Percentiles rank a stretch among this genome's conserved stretches.
phyloP scores from a whole-genome alignment of 2,329 filamentous ascomycete genomes.

The Cordyceps javanica region DNA sequence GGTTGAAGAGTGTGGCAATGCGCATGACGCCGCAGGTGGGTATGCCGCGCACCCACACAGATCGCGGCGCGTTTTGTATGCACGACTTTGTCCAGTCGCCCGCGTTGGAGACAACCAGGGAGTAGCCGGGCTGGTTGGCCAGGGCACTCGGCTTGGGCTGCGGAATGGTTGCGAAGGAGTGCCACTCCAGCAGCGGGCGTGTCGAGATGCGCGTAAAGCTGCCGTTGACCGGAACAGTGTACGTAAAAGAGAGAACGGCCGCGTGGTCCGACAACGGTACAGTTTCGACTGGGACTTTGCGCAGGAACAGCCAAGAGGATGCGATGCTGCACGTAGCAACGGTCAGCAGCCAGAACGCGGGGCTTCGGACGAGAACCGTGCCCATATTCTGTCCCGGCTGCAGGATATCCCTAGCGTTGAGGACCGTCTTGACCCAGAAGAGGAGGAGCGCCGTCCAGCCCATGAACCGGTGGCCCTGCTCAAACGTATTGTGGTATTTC shows the following conservation, averaged over 20 bases:
- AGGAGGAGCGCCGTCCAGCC: conserved; percentile 63
- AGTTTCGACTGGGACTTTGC: conserved; percentile 58
- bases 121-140: conserved; percentile 45
- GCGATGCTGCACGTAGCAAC: conserved; percentile 59
- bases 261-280: conserved; percentile 68
- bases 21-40: conserved; percentile 63
- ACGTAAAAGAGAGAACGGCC: conserved; percentile 62
- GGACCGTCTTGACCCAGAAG: conserved; percentile 58
- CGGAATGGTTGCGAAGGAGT: conserved; percentile 70
- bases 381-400: conserved; percentile 29
- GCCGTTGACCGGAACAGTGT: conserved; percentile 48
- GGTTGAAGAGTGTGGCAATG: conserved; percentile 59
- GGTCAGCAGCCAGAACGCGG: conserved; percentile 61
- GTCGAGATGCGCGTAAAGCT: conserved; percentile 50
- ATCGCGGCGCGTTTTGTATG: conserved; percentile 54
- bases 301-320: conserved; percentile 67
- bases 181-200: conserved; percentile 63
- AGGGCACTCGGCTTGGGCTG: conserved; percentile 46
- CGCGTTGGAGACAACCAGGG: conserved; percentile 63
- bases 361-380: conserved; percentile 29
- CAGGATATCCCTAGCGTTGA: conserved; percentile 44
- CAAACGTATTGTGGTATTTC: conserved; percentile 62
- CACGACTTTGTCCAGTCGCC: conserved; percentile 67
- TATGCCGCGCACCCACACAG: conserved; percentile 62
- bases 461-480: conserved; percentile 63